A percentile compares a stretch with the other conserved stretches of the same genome.
Evolutionary conservation across 352 stramenopile genomes (phyloP).

Genomic region (Phytophthora nicotianae): DNA sequence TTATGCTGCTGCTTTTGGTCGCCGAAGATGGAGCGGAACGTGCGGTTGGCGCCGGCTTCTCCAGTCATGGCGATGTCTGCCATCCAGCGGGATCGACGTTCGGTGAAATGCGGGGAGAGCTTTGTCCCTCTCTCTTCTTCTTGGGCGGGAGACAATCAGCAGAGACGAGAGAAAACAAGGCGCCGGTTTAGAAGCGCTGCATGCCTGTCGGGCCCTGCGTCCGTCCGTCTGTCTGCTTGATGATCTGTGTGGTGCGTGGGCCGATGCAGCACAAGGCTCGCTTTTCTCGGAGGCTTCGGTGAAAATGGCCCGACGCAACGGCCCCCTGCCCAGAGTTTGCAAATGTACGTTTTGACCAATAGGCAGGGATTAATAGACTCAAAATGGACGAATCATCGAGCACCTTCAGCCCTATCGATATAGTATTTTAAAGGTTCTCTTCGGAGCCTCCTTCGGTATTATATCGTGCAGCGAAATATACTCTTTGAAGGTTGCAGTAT

Average conservation of each 20-base stretch:
- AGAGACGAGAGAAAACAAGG: conserved; percentile 38
- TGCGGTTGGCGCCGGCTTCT: conserved; percentile 59
- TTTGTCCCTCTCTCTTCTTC: conserved; percentile 23
- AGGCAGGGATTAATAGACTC: too few species aligned
- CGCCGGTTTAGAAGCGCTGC: conserved; percentile 44
- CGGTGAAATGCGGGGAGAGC: background rate
- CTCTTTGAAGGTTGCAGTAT: conserved; percentile 5
- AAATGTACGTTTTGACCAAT: conserved; percentile 26
- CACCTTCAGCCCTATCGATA: background rate
- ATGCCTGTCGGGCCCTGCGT: conserved; percentile 39
- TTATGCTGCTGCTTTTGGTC: conserved; percentile 22
- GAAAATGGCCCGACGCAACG: conserved; percentile 38
- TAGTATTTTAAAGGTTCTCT: background rate
- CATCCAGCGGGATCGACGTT: conserved; percentile 27
- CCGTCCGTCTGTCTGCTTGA: conserved; percentile 26
- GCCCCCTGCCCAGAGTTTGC: conserved; percentile 22
- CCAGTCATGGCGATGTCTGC: conserved; percentile 49
- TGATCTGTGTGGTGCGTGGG: conserved; percentile 1
- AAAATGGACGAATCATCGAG: conserved; percentile 21
- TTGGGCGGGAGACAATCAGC: conserved; percentile 12
- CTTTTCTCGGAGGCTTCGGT: conserved; percentile 32
- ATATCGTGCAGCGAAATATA: conserved; percentile 36
- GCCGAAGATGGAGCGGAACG: conserved; percentile 77
- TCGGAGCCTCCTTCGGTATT: background rate
- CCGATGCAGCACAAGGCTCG: conserved; percentile 19